phyloP scores from a whole-genome alignment of 495 filamentous ascomycete genomes.

The Patellaria atrata region DNA sequence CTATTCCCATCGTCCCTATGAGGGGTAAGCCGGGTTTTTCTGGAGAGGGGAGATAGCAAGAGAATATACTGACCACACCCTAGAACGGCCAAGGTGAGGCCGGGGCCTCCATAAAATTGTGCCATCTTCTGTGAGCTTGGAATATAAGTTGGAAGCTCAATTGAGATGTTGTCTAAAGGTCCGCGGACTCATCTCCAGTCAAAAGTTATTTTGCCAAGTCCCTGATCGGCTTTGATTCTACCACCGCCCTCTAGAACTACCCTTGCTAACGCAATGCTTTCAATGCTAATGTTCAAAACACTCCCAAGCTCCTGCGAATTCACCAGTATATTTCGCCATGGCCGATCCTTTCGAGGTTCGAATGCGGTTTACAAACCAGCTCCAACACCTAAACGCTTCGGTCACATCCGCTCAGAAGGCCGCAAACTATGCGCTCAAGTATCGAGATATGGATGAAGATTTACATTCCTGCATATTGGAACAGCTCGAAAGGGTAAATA shows the following conservation, averaged over 20 bases:
- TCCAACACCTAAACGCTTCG: constrained; percentile 79
- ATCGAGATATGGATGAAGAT: constrained; percentile 88
- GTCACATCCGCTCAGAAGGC: constrained; percentile 81
- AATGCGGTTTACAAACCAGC: constrained; percentile 82
- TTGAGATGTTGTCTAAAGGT: too few species aligned
- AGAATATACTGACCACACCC: constrained; percentile 48
- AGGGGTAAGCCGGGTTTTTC: constrained; percentile 4
- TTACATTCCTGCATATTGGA: constrained; percentile 93
- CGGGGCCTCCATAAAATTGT: too few species aligned
- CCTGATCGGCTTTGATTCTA: too few species aligned
- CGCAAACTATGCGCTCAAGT: constrained; percentile 85
- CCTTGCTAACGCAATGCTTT: too few species aligned
- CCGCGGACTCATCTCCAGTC: too few species aligned
- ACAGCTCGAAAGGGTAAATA: constrained; percentile 66
- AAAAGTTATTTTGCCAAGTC: too few species aligned
- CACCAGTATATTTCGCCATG: constrained; percentile 36
- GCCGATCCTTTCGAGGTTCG: constrained; percentile 96
- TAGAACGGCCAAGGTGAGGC: constrained; percentile 51
- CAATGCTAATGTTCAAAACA: too few species aligned
- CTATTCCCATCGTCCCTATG: constrained; percentile 64
- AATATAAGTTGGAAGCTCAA: too few species aligned
- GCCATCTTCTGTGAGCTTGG: too few species aligned
- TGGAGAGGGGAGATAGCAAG: not conserved
- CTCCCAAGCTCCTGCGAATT: too few species aligned
- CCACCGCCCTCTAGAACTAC: too few species aligned